Percentiles rank a stretch among this genome's conserved stretches.
phyloP scores from a whole-genome alignment of 306 rosid species.

The Sicyos edulis region DNA sequence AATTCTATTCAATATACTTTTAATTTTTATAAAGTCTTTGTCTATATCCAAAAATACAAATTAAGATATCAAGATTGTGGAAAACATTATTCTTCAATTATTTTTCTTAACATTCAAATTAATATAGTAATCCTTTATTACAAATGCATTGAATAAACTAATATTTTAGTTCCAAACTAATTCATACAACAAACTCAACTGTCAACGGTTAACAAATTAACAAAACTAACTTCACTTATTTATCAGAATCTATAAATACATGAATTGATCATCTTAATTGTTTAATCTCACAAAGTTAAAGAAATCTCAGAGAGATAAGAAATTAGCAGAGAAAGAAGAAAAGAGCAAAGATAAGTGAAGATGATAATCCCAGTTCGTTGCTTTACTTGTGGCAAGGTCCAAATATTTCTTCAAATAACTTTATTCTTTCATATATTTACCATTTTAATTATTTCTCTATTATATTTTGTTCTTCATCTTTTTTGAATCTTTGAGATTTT shows the following conservation, averaged over 20 bases:
- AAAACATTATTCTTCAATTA: no score
- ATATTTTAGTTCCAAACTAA: background rate
- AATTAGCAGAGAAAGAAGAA: background rate
- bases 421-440: background rate
- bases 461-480: background rate
- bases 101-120: no score
- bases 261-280: no score
- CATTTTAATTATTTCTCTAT: background rate
- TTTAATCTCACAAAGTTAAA: no score
- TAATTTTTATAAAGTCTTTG: no score
- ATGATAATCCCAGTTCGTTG: conserved; percentile 16
- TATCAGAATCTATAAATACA: no score
- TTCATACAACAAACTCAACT: background rate
- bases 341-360: background rate
- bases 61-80: no score
- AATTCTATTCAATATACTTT: no score
- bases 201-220: background rate
- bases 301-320: no score
- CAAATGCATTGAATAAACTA: background rate
- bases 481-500: background rate
- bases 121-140: background rate
- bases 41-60: no score
- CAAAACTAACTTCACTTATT: no score
- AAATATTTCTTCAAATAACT: background rate
- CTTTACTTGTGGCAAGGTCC: conserved; percentile 13